A percentile compares a stretch with the other conserved stretches of the same genome.
These are phyloP conservation scores for Xylariaceae sp. DNA, from an alignment of 2,329 filamentous ascomycete genomes.

Conservation along the genomic window DNA sequence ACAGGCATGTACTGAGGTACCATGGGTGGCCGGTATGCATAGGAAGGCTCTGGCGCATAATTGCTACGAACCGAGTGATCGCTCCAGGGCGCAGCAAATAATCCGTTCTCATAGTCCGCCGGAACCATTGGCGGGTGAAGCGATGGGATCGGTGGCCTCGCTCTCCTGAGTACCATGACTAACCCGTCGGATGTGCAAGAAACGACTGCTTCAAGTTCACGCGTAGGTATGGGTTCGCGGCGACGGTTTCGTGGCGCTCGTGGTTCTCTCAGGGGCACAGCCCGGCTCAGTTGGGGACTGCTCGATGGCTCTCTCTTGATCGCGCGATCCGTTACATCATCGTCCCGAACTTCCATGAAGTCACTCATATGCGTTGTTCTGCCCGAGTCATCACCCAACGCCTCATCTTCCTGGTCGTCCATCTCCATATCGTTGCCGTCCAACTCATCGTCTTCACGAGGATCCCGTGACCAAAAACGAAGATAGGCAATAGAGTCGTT, in stretches of 20 bases:
- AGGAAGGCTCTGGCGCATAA: constrained; percentile 39
- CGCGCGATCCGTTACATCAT: constrained; percentile 25
- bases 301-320: constrained; percentile 35
- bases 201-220: constrained; percentile 84
- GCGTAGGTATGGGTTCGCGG: constrained; percentile 37
- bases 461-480: constrained; percentile 78
- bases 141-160: constrained; percentile 63
- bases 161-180: constrained; percentile 72
- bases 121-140: constrained; percentile 45
- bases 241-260: constrained; percentile 14
- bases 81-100: constrained; percentile 79
- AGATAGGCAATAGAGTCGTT: constrained; percentile 90
- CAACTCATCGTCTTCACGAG: constrained; percentile 50
- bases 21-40: constrained; percentile 41
- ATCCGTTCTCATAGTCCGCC: constrained; percentile 51
- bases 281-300: neutral
- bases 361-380: constrained; percentile 42
- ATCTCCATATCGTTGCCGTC: constrained; percentile 40
- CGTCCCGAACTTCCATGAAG: constrained; percentile 40
- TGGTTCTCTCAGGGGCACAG: neutral
- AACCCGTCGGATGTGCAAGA: constrained; percentile 86
- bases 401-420: constrained; percentile 42
- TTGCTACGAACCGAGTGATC: constrained; percentile 55
- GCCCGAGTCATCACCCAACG: constrained; percentile 36
- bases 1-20: constrained; percentile 42